Base-by-base conservation (phyloP, 1,284 basidiomycete genomes). In the Moesziomyces antarcticus region DNA sequence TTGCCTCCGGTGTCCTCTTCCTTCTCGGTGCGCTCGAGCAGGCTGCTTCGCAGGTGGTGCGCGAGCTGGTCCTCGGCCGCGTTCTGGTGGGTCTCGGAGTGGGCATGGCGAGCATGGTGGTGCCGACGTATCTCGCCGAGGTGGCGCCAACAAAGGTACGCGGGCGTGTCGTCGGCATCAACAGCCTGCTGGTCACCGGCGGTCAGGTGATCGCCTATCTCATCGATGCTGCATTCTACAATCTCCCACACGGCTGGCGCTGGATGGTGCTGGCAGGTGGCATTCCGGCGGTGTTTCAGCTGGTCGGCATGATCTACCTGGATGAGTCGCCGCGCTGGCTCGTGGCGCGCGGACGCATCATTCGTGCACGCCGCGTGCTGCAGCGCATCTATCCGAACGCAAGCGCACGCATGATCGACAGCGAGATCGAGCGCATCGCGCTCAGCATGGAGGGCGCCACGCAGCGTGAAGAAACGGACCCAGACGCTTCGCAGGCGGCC, bases 251-350 rank as follows among this genome's bases (percentile, higher is more conserved):
- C 27, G 74, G 74, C 5, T 81, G 80, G 80, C 49, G 80, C 11
- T 81, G 75, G 75, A 81, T 81, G 80, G 75, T 76, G 13, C 57
- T 80, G 5, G 67, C 62, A 4, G 77, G 74, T 5, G 73, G 67
- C 6, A 35, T 78, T 9, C 79, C 79, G 5, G 79, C 79, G 7
- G 25, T 80, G 1, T 58, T 75, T 5, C 79, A 81, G 56, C 59
- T 81, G 35, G 56, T 77, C 0, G 77, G 78, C 5, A 70, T 81
- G 54, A 51, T 78, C 50, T 77, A 77, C 24, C 50, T 81, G 14
- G 79, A 81, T 37, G 79, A 81, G 56, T 71, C 65, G 21, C 79
- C 79, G 18, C 50, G 78, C 18, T 81, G 79, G 79, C 65, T 79
- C 16, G 62, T 79, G 9, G 66, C 62, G 11, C 45, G 59, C 8